Evolutionary conservation across 768 basidiomycete genomes (phyloP).

Genomic region (Lanmaoa pseudosensibilis): DNA sequence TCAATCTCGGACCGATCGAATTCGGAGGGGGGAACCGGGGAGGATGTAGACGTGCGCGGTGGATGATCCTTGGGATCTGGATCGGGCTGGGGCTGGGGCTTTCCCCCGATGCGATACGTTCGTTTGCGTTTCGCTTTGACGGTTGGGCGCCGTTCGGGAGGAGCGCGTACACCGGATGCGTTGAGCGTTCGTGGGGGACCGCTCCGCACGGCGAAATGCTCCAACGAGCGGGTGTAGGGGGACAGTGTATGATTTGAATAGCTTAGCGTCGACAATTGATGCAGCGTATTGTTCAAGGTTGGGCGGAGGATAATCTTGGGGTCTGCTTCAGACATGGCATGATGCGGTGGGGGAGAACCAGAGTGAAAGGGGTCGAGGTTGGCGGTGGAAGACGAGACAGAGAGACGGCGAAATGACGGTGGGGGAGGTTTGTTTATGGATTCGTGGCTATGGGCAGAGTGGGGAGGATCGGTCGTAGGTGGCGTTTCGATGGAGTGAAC

Average conservation of each 20-base stretch:
- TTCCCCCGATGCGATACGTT: slow-evolving; percentile 57
- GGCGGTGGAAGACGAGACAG: slow-evolving; percentile 31
- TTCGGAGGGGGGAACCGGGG: slow-evolving; percentile 45
- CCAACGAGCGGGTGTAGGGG: slow-evolving; percentile 86
- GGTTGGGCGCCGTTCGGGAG: slow-evolving; percentile 50
- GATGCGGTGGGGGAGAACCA: slow-evolving; percentile 36
- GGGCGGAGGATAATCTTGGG: slow-evolving; percentile 67
- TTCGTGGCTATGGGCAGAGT: slow-evolving; percentile 17
- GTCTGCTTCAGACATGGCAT: slow-evolving; percentile 38
- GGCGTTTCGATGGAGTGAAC: slow-evolving; percentile 48
- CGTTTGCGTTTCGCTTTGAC: slow-evolving; percentile 78
- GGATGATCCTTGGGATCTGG: slow-evolving; percentile 5
- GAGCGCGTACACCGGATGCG: slow-evolving; percentile 34
- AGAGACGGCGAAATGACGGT: slow-evolving; percentile 31
- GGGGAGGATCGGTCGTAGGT: slow-evolving; percentile 36
- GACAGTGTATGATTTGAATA: slow-evolving; percentile 92
- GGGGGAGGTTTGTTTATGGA: slow-evolving; percentile 17
- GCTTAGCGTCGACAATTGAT: slow-evolving; percentile 82
- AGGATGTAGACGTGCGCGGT: slow-evolving; percentile 26
- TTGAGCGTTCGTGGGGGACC: slow-evolving; percentile 61
- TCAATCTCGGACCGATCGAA: slow-evolving; percentile 76
- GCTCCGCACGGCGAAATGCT: slow-evolving; percentile 91
- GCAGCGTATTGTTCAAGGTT: slow-evolving; percentile 69
- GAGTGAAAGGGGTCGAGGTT: slow-evolving; percentile 36
- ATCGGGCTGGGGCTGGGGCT: slow-evolving; percentile 1